phyloP scores from a whole-genome alignment of 805 yeast genomes.

The Millerozyma acaciae region DNA sequence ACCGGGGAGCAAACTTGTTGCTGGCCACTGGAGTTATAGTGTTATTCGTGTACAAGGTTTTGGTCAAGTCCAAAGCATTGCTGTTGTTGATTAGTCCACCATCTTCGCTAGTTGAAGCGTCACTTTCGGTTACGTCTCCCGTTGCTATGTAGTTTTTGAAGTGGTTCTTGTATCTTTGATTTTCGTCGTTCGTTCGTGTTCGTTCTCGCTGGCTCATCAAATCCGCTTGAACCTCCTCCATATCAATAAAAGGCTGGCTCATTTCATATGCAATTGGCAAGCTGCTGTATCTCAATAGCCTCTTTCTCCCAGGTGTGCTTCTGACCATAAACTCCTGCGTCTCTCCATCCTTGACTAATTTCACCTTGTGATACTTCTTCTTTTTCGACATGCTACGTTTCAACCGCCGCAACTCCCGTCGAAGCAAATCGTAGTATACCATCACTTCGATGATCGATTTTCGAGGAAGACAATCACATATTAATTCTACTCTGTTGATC shows the following conservation, averaged over 20 bases:
- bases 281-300: constrained; percentile 35
- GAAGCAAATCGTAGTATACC: constrained; percentile 41
- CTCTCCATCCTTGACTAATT: constrained; percentile 1
- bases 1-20: constrained; percentile 8
- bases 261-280: constrained; percentile 54
- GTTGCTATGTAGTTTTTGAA: constrained; percentile 2
- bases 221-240: constrained; percentile 42
- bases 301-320: constrained; percentile 9
- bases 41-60: constrained; percentile 6
- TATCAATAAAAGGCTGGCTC: constrained; percentile 35
- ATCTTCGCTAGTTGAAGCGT: neutral
- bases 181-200: constrained; percentile 11
- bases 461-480: constrained; percentile 32
- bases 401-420: constrained; percentile 18
- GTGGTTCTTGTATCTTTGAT: constrained; percentile 8
- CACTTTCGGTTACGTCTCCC: constrained; percentile 13
- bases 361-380: constrained; percentile 3
- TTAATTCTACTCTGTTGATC: constrained; percentile 42
- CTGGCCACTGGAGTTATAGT: constrained; percentile 5
- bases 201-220: constrained; percentile 19
- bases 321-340: constrained; percentile 2
- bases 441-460: constrained; percentile 45
- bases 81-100: constrained; percentile 5
- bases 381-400: constrained; percentile 11
- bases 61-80: constrained; percentile 4